A percentile compares a stretch with the other conserved stretches of the same genome.
Conservation (phyloP, 2,329 filamentous ascomycete genomes). For the Phaeosphaeriaceae sp. region DNA sequence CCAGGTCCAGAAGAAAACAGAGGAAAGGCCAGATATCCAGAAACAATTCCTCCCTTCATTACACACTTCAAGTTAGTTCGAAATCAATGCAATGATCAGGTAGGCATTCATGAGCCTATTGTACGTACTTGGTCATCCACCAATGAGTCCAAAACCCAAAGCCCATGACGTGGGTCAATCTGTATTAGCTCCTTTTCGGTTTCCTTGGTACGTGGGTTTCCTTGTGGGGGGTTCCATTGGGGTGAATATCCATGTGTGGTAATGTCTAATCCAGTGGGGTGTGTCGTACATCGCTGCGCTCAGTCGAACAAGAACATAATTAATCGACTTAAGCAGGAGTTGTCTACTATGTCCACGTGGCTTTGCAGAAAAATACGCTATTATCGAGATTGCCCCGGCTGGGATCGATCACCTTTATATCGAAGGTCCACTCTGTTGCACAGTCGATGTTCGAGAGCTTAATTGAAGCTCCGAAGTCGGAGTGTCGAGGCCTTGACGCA, state of each 20-base stretch:
- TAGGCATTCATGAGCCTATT: conserved; percentile 35
- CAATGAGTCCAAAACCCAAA: conserved; percentile 23
- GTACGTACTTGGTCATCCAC: conserved; percentile 44
- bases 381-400: conserved; percentile 15
- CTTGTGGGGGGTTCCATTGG: not conserved
- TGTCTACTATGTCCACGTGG: conserved; percentile 30
- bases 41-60: conserved; percentile 23
- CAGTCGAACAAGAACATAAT: conserved; percentile 34
- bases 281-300: conserved; percentile 20
- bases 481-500: conserved; percentile 25
- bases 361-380: conserved; percentile 20
- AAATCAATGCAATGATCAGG: conserved; percentile 33
- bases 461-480: conserved; percentile 36
- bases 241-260: not conserved
- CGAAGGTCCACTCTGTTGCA: conserved; percentile 25
- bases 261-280: conserved; percentile 7
- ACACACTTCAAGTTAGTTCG: conserved; percentile 42
- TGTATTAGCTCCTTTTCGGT: conserved; percentile 3
- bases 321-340: conserved; percentile 31
- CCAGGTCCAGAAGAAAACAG: conserved; percentile 4
- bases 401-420: conserved; percentile 25
- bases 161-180: conserved; percentile 10
- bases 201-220: not conserved
- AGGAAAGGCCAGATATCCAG: conserved; percentile 13
- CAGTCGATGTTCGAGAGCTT: conserved; percentile 36